A percentile compares a stretch with the other conserved stretches of the same genome.
These are phyloP conservation scores for Berberis vulgaris DNA, from an alignment of 164 flowering plant genomes.

Conservation along the genomic window DNA sequence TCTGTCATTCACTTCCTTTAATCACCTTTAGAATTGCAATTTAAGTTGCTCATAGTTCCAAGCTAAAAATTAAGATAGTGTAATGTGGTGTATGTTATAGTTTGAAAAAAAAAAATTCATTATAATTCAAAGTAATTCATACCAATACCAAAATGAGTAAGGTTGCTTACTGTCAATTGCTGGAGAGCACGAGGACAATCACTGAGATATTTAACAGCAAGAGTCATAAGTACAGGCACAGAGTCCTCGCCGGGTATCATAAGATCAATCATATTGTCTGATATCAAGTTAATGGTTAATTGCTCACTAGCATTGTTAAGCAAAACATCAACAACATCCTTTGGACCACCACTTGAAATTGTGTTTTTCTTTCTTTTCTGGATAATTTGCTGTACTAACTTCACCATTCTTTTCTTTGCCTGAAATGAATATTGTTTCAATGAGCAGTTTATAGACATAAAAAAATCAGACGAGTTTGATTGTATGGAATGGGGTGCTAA, in stretches of 20 bases:
- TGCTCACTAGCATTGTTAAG: conserved; percentile 45
- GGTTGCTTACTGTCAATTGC: conserved; percentile 40
- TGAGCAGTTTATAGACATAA: neutral
- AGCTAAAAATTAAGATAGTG: no score
- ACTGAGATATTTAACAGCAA: conserved; percentile 78
- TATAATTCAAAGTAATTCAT: neutral
- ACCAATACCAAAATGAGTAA: neutral
- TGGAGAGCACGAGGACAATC: conserved; percentile 73
- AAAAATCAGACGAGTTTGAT: neutral
- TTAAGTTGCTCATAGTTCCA: no score
- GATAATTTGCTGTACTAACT: conserved; percentile 51
- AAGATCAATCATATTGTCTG: conserved; percentile 82
- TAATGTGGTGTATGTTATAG: no score
- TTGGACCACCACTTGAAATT: conserved; percentile 20
- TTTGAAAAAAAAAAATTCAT: neutral
- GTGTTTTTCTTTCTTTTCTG: conserved; percentile 28
- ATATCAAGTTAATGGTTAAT: conserved; percentile 59
- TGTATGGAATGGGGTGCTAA: neutral
- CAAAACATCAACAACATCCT: conserved; percentile 70
- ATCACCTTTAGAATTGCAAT: no score
- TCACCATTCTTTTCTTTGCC: conserved; percentile 90
- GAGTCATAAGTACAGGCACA: conserved; percentile 81
- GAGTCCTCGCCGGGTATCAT: conserved; percentile 99
- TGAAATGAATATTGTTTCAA: conserved; percentile 18
- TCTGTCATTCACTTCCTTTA: no score